Evolutionary conservation across 805 yeast genomes (phyloP).

Genomic region (Saturnispora halmiae): DNA sequence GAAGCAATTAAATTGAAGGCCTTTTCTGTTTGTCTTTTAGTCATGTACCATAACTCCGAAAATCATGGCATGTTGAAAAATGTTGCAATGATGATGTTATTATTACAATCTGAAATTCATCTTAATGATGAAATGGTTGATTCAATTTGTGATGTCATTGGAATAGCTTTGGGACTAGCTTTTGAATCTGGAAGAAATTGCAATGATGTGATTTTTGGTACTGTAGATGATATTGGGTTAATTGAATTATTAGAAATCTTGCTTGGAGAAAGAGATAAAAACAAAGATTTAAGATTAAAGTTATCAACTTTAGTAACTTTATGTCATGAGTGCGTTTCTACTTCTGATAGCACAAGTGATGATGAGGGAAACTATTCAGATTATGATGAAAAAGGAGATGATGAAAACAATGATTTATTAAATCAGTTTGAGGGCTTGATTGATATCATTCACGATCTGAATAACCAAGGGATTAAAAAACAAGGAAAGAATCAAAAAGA

Average conservation of each 20-base stretch:
- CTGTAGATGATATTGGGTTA: slow-evolving; percentile 10
- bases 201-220: slow-evolving; percentile 19
- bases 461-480: slow-evolving; percentile 44
- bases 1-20: slow-evolving; percentile 11
- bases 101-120: slow-evolving; percentile 30
- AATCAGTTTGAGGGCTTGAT: slow-evolving; percentile 34
- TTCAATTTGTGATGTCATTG: slow-evolving; percentile 37
- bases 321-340: slow-evolving; percentile 39
- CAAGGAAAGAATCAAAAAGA: slow-evolving; percentile 36
- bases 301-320: slow-evolving; percentile 49
- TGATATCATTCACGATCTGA: slow-evolving; percentile 37
- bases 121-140: slow-evolving; percentile 34
- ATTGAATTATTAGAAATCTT: slow-evolving; percentile 25
- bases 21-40: slow-evolving; percentile 28
- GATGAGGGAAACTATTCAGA: slow-evolving; percentile 26
- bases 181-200: slow-evolving; percentile 29
- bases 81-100: slow-evolving; percentile 35
- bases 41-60: slow-evolving; percentile 40
- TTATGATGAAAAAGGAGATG: not conserved
- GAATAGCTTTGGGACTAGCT: slow-evolving; percentile 36
- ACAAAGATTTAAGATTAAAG: slow-evolving; percentile 26
- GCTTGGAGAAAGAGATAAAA: not conserved
- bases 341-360: too few relatives aligned
- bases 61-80: slow-evolving; percentile 42
- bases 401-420: slow-evolving; percentile 29